phyloP scores from a whole-genome alignment of 176 grass and related monocot species.

The Bothriochloa decipiens region DNA sequence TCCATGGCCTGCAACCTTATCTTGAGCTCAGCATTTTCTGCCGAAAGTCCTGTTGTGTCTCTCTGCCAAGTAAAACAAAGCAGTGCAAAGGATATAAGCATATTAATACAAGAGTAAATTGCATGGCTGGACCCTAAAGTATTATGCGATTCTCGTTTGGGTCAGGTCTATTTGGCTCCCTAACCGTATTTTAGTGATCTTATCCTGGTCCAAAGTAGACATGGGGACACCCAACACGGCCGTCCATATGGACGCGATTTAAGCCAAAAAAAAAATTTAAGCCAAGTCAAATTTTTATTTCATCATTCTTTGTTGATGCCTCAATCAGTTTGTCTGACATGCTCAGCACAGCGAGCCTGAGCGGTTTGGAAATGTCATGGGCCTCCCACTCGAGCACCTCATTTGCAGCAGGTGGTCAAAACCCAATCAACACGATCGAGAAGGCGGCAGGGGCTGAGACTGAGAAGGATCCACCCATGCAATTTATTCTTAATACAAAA shows the following conservation, averaged over 20 bases:
- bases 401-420: not conserved
- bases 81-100: constrained; percentile 40
- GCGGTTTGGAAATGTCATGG: not conserved
- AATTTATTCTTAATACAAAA: constrained; percentile 16
- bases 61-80: constrained; percentile 59
- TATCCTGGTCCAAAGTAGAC: not conserved
- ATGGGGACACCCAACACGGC: not conserved
- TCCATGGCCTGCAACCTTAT: constrained; percentile 89
- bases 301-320: not conserved
- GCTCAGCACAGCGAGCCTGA: not conserved
- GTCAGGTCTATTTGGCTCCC: not conserved
- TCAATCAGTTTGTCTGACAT: not conserved
- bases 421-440: no score
- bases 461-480: not conserved
- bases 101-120: constrained; percentile 20
- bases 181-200: not conserved
- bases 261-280: not conserved
- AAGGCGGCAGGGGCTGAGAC: no score
- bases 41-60: constrained; percentile 77
- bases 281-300: not conserved
- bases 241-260: not conserved
- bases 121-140: not conserved
- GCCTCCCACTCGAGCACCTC: not conserved
- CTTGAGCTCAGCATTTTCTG: constrained; percentile 81
- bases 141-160: not conserved